These are phyloP conservation scores for Didymella glomerata DNA, from an alignment of 2,329 filamentous ascomycete species.

Conservation along the genomic window DNA sequence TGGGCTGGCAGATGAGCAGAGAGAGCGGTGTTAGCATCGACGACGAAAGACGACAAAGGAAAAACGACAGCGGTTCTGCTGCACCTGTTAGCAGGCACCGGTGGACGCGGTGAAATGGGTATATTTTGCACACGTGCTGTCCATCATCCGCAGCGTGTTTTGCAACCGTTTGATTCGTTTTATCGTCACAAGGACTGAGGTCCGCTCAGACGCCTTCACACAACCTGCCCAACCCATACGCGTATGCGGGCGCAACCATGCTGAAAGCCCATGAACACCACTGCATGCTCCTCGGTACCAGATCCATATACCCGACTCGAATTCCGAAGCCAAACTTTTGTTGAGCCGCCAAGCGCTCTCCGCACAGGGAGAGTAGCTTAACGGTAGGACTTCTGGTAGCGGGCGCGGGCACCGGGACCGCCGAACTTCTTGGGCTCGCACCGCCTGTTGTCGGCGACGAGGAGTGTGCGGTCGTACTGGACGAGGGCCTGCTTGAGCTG, in stretches of 20 bases:
- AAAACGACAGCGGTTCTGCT: conserved; percentile 10
- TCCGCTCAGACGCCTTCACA: conserved; percentile 34
- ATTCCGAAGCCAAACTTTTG: neutral
- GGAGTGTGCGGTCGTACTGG: conserved; percentile 94
- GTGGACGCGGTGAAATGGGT: conserved; percentile 25
- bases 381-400: conserved; percentile 99
- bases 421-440: conserved; percentile 99
- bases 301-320: neutral
- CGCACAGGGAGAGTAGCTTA: conserved; percentile 61
- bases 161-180: conserved; percentile 53
- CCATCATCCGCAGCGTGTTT: conserved; percentile 34
- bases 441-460: conserved; percentile 98
- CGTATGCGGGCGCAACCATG: conserved; percentile 42
- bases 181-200: conserved; percentile 51
- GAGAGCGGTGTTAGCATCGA: too few relatives aligned
- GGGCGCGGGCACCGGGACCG: conserved; percentile 90
- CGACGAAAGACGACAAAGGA: too few relatives aligned
- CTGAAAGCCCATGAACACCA: conserved; percentile 49
- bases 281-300: conserved; percentile 42
- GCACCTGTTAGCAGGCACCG: conserved; percentile 19
- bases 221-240: conserved; percentile 37
- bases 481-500: conserved; percentile 96
- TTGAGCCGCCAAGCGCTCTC: conserved; percentile 6
- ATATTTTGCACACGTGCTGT: conserved; percentile 24
- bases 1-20: too few relatives aligned